These are phyloP conservation scores for Lignosus rhinocerotis DNA, from an alignment of 1,284 basidiomycete species.

Conservation along the genomic window DNA sequence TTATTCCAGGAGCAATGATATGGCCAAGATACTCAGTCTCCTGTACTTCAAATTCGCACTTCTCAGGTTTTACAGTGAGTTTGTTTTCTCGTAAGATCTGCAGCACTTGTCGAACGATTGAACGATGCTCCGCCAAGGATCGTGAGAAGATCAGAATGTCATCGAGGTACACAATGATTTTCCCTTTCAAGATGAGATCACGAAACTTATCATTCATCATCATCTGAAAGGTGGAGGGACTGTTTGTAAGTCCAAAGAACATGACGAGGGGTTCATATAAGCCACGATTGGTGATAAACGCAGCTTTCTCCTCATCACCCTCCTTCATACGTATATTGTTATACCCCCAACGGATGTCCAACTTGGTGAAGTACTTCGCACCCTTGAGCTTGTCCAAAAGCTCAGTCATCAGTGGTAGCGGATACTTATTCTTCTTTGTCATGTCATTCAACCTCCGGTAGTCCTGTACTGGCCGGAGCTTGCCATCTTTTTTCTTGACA, in stretches of 20 bases:
- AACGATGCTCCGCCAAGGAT: conserved; percentile 8
- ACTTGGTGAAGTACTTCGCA: conserved; percentile 2
- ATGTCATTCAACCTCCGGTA: conserved; percentile 29
- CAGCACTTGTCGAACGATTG: conserved; percentile 31
- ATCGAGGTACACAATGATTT: conserved; percentile 7
- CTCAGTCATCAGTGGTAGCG: not conserved
- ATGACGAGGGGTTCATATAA: conserved; percentile 33
- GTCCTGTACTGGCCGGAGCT: conserved; percentile 32
- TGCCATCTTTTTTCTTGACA: conserved; percentile 41
- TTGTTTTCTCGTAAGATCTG: conserved; percentile 29
- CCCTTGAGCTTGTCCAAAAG: conserved; percentile 1
- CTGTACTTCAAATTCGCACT: conserved; percentile 36
- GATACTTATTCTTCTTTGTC: conserved; percentile 29
- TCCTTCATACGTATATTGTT: conserved; percentile 6
- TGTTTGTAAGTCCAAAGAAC: conserved; percentile 34
- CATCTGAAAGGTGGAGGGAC: conserved; percentile 30
- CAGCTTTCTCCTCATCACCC: conserved; percentile 21
- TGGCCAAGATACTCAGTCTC: conserved; percentile 26
- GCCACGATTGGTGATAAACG: conserved; percentile 19
- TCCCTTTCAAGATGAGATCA: conserved; percentile 3
- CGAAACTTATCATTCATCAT: conserved; percentile 10
- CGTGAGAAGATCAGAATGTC: conserved; percentile 10
- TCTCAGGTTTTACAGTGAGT: conserved; percentile 35
- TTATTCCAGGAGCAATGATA: conserved; percentile 1
- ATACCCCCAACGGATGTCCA: conserved; percentile 11